phyloP scores from a whole-genome alignment of 2,329 filamentous ascomycete genomes.

The Dactylellina parvicollis region DNA sequence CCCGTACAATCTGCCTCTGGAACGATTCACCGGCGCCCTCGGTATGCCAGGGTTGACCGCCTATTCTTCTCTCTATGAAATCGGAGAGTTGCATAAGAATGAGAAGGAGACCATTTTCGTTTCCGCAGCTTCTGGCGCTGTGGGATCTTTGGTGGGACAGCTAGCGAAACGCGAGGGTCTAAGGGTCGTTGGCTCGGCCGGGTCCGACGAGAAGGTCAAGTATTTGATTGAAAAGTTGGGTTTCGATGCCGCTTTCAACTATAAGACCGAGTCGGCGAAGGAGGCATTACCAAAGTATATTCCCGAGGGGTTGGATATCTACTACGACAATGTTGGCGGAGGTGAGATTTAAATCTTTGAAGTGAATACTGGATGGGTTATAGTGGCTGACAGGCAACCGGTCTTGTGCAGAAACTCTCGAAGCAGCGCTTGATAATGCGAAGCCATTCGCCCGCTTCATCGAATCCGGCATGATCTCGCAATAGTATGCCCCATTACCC shows the following conservation, averaged over 20 bases:
- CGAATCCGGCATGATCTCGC: conserved; percentile 75
- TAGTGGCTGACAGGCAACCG: conserved; percentile 68
- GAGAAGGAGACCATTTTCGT: conserved; percentile 78
- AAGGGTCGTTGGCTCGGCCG: conserved; percentile 81
- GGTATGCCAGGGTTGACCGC: conserved; percentile 83
- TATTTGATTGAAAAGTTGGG: conserved; percentile 76
- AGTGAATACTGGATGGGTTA: conserved; percentile 73
- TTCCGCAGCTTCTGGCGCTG: conserved; percentile 80
- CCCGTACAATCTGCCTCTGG: conserved; percentile 72
- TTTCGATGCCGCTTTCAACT: conserved; percentile 84
- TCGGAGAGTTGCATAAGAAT: conserved; percentile 77
- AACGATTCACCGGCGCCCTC: conserved; percentile 77
- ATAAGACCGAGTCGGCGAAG: conserved; percentile 79
- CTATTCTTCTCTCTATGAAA: conserved; percentile 76
- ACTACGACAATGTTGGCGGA: conserved; percentile 83
- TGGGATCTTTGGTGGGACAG: conserved; percentile 84
- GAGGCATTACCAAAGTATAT: conserved; percentile 76
- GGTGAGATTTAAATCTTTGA: conserved; percentile 74
- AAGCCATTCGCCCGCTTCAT: conserved; percentile 74
- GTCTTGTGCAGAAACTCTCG: conserved; percentile 75
- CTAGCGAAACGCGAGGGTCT: conserved; percentile 83
- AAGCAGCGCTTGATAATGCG: conserved; percentile 72
- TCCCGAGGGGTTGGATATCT: conserved; percentile 82
- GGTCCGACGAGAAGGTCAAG: conserved; percentile 80
- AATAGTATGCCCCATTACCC: conserved; percentile 72